A percentile compares a stretch with the other conserved stretches of the same genome.
Conservation (phyloP, 2,329 filamentous ascomycete genomes). For the Microcyclosporella mali region DNA sequence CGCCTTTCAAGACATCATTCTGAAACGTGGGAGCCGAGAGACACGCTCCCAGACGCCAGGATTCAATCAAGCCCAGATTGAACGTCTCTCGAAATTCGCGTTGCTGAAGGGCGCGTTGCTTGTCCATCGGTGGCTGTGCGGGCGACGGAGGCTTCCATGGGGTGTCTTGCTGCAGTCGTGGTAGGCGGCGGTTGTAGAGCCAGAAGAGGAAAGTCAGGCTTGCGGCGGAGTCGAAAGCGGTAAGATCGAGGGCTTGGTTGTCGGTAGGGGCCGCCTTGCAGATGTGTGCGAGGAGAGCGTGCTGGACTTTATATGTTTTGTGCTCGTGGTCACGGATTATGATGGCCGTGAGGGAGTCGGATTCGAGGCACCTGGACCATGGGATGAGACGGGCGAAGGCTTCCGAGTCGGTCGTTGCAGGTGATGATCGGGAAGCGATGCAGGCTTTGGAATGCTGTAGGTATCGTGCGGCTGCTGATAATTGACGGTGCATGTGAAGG, state of each 20-base stretch:
- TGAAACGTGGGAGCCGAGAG: not conserved
- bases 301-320: constrained; percentile 3
- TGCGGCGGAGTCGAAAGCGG: not conserved
- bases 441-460: no score
- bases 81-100: not conserved
- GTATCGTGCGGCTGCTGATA: no score
- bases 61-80: not conserved
- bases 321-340: constrained; percentile 2
- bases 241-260: constrained; percentile 4
- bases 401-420: not conserved
- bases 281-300: constrained; percentile 1
- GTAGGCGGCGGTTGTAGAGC: constrained; percentile 5
- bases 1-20: not conserved
- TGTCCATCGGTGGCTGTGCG: not conserved
- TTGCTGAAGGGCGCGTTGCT: not conserved
- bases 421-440: not conserved
- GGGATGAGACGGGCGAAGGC: constrained; percentile 1
- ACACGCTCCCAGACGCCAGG: not conserved
- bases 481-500: no score
- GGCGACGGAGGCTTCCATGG: not conserved
- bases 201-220: constrained; percentile 6
- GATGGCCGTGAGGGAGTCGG: constrained; percentile 2
- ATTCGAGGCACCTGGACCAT: not conserved
- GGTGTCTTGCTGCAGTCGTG: not conserved
- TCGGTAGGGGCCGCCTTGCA: not conserved